These are phyloP conservation scores for Tulasnella sp. DNA, from an alignment of 768 basidiomycete genomes.

Conservation along the genomic window DNA sequence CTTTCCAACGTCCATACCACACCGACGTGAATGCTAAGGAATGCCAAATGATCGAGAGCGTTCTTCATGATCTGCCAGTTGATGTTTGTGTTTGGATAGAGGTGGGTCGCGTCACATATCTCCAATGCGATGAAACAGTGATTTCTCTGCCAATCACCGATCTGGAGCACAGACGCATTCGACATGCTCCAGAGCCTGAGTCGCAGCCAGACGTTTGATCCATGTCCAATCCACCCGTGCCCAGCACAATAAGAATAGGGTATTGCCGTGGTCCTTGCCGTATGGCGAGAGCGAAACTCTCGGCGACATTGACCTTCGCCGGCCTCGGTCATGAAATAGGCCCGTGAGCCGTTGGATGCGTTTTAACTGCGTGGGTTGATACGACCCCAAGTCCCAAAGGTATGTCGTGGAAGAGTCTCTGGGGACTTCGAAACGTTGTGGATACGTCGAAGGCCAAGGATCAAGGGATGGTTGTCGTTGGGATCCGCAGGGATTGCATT, in stretches of 20 bases:
- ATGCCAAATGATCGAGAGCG: constrained; percentile 60
- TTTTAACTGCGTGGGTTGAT: not conserved
- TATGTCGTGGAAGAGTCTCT: constrained; percentile 13
- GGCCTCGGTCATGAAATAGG: constrained; percentile 1
- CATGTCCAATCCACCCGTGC: constrained; percentile 90
- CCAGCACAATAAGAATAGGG: constrained; percentile 90
- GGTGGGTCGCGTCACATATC: constrained; percentile 74
- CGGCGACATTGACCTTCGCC: not conserved
- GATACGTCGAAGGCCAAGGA: constrained; percentile 8
- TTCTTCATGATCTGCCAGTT: constrained; percentile 30
- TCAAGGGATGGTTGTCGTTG: too few relatives aligned
- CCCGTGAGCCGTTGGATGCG: constrained; percentile 1
- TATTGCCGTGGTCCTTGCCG: constrained; percentile 87
- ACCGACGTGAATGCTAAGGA: constrained; percentile 76
- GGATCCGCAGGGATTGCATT: too few relatives aligned
- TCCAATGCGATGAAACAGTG: constrained; percentile 79
- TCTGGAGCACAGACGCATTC: constrained; percentile 77
- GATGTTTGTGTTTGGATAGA: constrained; percentile 86
- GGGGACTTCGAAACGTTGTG: constrained; percentile 1
- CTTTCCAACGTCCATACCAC: constrained; percentile 32
- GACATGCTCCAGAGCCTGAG: constrained; percentile 60
- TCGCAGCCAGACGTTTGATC: constrained; percentile 84
- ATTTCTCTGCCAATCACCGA: constrained; percentile 62
- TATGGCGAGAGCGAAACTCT: constrained; percentile 29
- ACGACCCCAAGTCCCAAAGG: not conserved